Evolutionary conservation across 129 eudicot genomes (phyloP).

Genomic region (Arctium minus): DNA sequence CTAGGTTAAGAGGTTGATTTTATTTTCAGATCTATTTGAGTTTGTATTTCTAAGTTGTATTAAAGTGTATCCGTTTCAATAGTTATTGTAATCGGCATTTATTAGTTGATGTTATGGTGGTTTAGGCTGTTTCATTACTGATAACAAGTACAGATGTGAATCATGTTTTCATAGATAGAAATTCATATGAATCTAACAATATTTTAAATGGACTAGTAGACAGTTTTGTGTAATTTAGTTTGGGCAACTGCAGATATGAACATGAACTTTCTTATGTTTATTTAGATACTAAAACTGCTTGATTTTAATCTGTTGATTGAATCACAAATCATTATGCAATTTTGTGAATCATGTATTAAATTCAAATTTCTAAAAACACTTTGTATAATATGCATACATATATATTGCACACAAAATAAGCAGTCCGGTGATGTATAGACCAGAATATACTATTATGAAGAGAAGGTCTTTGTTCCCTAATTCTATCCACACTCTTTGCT

Average conservation of each 20-base stretch:
- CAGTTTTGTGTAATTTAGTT: no score
- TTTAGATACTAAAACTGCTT: not conserved
- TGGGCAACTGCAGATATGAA: no score
- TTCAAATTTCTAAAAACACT: not conserved
- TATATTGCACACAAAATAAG: not conserved
- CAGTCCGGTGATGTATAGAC: no score
- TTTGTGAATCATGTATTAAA: not conserved
- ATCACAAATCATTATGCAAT: no score
- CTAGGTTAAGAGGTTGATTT: not conserved
- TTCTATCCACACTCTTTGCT: no score
- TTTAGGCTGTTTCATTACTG: not conserved
- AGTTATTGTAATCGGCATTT: not conserved
- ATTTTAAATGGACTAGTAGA: no score
- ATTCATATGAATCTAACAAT: no score
- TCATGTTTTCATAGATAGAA: not conserved
- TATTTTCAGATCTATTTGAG: not conserved
- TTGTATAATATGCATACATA: not conserved
- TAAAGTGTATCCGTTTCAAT: not conserved
- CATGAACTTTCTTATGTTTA: not conserved
- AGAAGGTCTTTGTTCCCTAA: no score
- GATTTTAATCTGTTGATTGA: not conserved
- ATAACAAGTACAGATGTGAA: not conserved
- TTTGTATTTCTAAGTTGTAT: not conserved
- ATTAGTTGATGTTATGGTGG: not conserved
- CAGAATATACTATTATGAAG: no score